phyloP scores from a whole-genome alignment of 2,329 filamentous ascomycete genomes.

The Colletotrichum salicis region DNA sequence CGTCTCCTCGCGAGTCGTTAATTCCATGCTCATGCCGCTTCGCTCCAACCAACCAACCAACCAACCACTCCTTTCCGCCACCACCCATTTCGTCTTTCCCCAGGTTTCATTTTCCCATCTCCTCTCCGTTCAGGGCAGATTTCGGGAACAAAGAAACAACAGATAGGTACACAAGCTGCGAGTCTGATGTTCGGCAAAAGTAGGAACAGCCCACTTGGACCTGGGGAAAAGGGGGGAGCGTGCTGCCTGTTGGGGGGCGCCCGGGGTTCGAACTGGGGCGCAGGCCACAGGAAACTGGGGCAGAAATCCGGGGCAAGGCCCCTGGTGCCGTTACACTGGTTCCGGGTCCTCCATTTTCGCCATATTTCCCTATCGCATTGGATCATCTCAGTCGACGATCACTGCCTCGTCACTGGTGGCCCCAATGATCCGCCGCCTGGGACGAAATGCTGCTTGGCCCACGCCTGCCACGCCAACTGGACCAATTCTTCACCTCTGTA shows the following conservation, averaged over 20 bases:
- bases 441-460: conserved; percentile 30
- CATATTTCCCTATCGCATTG: conserved; percentile 16
- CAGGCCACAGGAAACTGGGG: background rate
- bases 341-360: conserved; percentile 13
- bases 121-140: background rate
- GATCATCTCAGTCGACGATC: conserved; percentile 17
- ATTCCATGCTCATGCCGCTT: background rate
- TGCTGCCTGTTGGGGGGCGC: conserved; percentile 2
- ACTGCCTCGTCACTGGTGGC: conserved; percentile 26
- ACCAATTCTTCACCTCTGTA: conserved; percentile 15
- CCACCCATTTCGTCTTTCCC: conserved; percentile 15
- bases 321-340: conserved; percentile 19
- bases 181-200: conserved; percentile 27
- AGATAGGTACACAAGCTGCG: background rate
- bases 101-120: conserved; percentile 11
- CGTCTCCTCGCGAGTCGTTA: background rate
- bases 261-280: background rate
- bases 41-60: background rate
- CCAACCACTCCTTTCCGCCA: no score
- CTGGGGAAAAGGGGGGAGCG: conserved; percentile 5
- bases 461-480: conserved; percentile 22
- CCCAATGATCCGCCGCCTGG: conserved; percentile 26
- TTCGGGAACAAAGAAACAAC: background rate
- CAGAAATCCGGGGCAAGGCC: conserved; percentile 24
- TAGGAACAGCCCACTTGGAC: conserved; percentile 11